These are phyloP conservation scores for Willaertia magna DNA, from an alignment of 208 protist genomes.

Conservation along the genomic window DNA sequence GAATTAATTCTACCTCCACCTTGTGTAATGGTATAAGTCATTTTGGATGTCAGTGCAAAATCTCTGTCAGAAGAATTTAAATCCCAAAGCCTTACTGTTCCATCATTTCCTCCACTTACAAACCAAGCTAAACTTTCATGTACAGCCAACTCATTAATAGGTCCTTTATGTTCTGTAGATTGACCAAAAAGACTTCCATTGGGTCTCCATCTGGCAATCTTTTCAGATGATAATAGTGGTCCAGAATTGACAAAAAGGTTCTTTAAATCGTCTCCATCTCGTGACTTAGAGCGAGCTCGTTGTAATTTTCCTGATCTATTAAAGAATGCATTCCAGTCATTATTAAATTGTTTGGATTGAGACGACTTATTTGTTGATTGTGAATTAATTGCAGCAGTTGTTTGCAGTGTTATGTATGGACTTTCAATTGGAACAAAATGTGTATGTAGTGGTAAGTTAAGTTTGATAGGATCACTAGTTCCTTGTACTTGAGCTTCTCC, in stretches of 20 bases:
- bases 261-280: not conserved
- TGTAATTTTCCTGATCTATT: not conserved
- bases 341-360: not conserved
- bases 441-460: not conserved
- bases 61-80: not conserved
- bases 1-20: not conserved
- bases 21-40: not conserved
- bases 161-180: not conserved
- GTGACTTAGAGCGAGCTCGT: no score
- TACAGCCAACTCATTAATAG: not conserved
- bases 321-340: not conserved
- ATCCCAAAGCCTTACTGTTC: not conserved
- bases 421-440: not conserved
- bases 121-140: not conserved
- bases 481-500: not conserved
- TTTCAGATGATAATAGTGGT: not conserved
- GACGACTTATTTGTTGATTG: not conserved
- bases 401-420: not conserved
- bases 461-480: not conserved
- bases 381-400: not conserved
- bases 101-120: not conserved
- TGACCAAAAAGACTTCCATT: not conserved
- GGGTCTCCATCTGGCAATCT: not conserved
- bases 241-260: not conserved
- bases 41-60: not conserved